Evolutionary conservation across 2,329 filamentous ascomycete species (phyloP), one percentile per base, ranked within the genome.

Genomic region (Aspergillus intermedius): DNA sequence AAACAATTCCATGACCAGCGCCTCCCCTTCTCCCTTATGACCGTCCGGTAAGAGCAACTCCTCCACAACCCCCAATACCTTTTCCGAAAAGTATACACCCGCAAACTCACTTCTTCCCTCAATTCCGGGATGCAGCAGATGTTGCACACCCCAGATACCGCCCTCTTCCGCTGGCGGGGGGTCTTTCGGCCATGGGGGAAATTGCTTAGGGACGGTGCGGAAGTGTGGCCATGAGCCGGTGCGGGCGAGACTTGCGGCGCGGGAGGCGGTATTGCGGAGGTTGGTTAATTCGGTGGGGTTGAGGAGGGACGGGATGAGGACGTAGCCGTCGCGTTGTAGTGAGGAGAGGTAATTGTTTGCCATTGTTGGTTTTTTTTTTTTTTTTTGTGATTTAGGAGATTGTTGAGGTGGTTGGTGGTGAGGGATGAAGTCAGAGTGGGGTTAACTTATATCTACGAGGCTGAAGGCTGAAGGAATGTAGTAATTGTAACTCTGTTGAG

Each of bases 111-210:
- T 67, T 51, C 80, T 76, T 47, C 79, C 77, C 0, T 82, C 78
- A 57, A 91, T 80, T 1, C 77, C 73, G 0, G 88, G 88, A 66
- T 91, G 84, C 60, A 95, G 76, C 4, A 95, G 77, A 67, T 91
- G 87, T 74, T 95, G 89, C 2, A 94, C 85, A 54, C 88, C 89
- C 90, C 89, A 95, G 67, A 95, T 94, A 17, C 88, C 88, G 45
- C 76, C 70, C 44, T 74, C 67, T 0, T 63, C 64, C 34, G 67
- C 66, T 1, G 72, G 69, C 0, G 75, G 72, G 1, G 76, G 72
- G 44, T 75, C 74, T n/a, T 74, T 75, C 4, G 79, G 74, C 89
- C 89, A 95, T 0, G 90, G 90, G 0, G 89, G 90, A 71, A 95
- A 95, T 69, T 95, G 89, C 69, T 94, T 94, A 47, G 87, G 87